Base-by-base conservation (phyloP, 345 rosid species). In the Rhizophora apiculata region DNA sequence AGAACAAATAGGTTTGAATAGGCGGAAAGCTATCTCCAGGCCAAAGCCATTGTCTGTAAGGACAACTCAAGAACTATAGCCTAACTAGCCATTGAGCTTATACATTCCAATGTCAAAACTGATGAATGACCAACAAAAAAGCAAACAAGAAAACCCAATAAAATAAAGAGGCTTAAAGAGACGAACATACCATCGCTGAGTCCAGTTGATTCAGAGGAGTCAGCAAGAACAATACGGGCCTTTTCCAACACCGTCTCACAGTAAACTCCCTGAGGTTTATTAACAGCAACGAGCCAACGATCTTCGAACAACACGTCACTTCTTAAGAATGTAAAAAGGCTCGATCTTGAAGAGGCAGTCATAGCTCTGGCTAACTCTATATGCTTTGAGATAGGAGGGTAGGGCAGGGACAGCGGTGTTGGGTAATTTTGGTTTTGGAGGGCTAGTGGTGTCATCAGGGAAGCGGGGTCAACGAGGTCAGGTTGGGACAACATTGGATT, bases 191-290 rank as follows among this genome's bases (percentile, higher is more conserved):
- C 84, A 69, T 62, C 68, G 34, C 26, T 51, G 43, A 64, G 59
- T 16, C 8, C 73, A 54, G 3, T 65, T 6, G 83, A 68, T 16
- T 55, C 59, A 6, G 63, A 62, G 18, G 69, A 75, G 79, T 70
- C 63, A 72, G 68, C 77, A 6, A 84, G 65, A 67, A 88, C 20
- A 68, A 34, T 53, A 55, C 89, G 87, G 66, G 73, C 83, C 29
- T 93, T 82, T 34, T 80, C 86, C 62, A 93, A 76, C 67, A 89
- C 76, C 69, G 78, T 43, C 76, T 93, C 98, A 62, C 97, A 93
- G 80, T 93, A 91, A 61, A 93, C 58, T 6, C 97, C 97, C 64
- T 70, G 79, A 21, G 97, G 98, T 74, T 94, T 91, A 64, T 91
- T 85, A 6, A 89, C 88, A 15, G 86, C 96, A 72, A 94, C 56